Base-by-base conservation (phyloP, 192 early-diverging fungal genomes). In the Backusella mclennaniae region DNA sequence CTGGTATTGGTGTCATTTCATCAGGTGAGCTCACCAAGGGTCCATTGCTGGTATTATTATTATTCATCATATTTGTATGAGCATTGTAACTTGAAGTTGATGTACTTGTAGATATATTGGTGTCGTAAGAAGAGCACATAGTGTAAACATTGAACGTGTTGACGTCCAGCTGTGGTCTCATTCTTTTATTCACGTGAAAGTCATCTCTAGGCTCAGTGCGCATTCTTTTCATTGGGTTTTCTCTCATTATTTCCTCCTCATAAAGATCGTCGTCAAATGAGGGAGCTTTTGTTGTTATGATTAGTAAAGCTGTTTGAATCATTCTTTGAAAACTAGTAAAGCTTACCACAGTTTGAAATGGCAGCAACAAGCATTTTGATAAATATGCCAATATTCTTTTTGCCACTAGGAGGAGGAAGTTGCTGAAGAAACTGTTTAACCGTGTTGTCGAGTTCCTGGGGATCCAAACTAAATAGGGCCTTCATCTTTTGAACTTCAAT, bases 401-500 rank as follows among this genome's bases (percentile, higher is more conserved):
- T 71, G 12, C 68, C 21, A 7, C 19, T 38, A 35, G n/a, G 35
- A 69, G 35, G 68, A 63, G 35, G 8, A 63, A 11, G 56, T 21
- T 35, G 21, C 4, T 9, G 12, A 31, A 71, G 26, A 12, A 71
- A 71, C 5, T 31, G 0, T n/a, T 17, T 49, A 14, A 71, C 70
- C 14, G 17, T 31, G 12, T 31, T 2, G 12, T 71, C 44, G 17
- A 71, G 29, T 6, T 15, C 39, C 26, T 26, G 41, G 5, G 35
- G 41, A 46, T 71, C 70, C 23, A 41, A 31, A 26, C 39, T 26
- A 12, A 46, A 29, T 6, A 71, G 17, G 3, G n/a, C 39, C 11
- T 71, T 39, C 70, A 71, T 71, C 29, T 71, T 71, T 23, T 71
- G 23, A 4, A 71, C 70, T 49, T 71, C 70, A 71, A 44, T 11